phyloP scores from a whole-genome alignment of 2,329 filamentous ascomycete genomes.

The Aspergillus neotritici region DNA sequence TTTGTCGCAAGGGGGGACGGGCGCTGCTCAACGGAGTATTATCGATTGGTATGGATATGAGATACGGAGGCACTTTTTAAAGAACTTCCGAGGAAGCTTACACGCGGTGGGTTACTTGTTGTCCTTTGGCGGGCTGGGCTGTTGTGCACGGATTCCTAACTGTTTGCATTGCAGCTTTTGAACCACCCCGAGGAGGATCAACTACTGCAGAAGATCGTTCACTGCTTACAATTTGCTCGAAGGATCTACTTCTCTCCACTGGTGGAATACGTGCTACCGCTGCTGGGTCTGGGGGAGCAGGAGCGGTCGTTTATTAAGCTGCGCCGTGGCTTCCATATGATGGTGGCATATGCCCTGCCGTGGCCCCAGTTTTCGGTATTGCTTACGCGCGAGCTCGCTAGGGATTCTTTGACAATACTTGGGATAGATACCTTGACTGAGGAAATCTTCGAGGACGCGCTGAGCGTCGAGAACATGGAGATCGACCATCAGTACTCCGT shows the following conservation, averaged over 20 bases:
- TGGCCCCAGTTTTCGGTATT: conserved; percentile 39
- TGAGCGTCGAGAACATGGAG: conserved; percentile 31
- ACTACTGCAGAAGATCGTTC: conserved; percentile 28
- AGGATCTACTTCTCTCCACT: conserved; percentile 35
- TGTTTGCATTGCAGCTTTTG: conserved; percentile 20
- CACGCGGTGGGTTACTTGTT: conserved; percentile 23
- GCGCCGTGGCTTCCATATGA: conserved; percentile 41
- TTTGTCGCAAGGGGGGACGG: conserved; percentile 14
- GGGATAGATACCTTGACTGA: conserved; percentile 31
- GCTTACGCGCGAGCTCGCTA: conserved; percentile 42
- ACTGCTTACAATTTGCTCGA: conserved; percentile 32
- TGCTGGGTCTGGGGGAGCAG: conserved; percentile 22
- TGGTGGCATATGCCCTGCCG: conserved; percentile 45
- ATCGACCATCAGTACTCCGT: conserved; percentile 32
- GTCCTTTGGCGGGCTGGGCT: neutral
- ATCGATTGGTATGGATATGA: conserved; percentile 42
- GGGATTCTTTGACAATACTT: conserved; percentile 40
- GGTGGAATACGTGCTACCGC: conserved; percentile 28
- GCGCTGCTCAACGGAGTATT: conserved; percentile 25
- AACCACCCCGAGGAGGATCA: conserved; percentile 18
- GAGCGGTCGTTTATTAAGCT: conserved; percentile 33
- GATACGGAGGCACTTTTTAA: conserved; percentile 39
- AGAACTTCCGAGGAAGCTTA: conserved; percentile 31
- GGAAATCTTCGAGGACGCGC: conserved; percentile 14
- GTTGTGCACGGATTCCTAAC: neutral